Percentiles rank a stretch among this genome's conserved stretches.
Conservation (phyloP, 805 yeast species). For the Metschnikowia aberdeeniae region DNA sequence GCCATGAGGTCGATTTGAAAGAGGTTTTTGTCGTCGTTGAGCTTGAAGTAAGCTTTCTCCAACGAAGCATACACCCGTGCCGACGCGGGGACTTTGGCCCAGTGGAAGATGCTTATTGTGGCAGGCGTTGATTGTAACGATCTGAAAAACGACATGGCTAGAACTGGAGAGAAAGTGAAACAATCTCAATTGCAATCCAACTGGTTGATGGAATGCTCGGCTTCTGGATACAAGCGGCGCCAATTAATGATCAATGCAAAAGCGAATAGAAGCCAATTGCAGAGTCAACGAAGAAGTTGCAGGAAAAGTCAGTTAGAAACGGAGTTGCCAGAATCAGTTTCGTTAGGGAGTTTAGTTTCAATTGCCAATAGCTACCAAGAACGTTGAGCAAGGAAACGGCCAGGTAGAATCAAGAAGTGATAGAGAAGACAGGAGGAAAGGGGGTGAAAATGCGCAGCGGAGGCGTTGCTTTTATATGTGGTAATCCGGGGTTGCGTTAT, state of each 20-base stretch:
- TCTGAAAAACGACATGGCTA: conserved; percentile 37
- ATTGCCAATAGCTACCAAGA: no score
- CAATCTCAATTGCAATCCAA: no score
- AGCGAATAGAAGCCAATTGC: no score
- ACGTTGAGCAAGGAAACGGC: no score
- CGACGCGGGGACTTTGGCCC: conserved; percentile 31
- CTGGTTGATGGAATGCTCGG: neutral
- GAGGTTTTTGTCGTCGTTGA: conserved; percentile 28
- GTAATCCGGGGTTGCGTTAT: conserved; percentile 1
- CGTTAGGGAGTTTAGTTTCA: no score
- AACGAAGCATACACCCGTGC: conserved; percentile 28
- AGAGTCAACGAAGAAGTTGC: no score
- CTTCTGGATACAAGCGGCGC: no score
- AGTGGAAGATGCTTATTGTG: conserved; percentile 40
- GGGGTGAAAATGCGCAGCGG: neutral
- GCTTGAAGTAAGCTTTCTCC: conserved; percentile 26
- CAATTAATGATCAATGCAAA: no score
- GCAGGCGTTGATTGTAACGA: conserved; percentile 41
- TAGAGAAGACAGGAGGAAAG: no score
- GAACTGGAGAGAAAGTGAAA: neutral
- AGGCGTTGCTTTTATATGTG: neutral
- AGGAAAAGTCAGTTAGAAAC: no score
- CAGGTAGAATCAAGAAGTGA: no score
- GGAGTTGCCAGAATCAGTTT: no score
- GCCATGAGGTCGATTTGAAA: conserved; percentile 37